A percentile compares a stretch with the other conserved stretches of the same genome.
phyloP scores from a whole-genome alignment of 108 stramenopile species.

The Skeletonema potamos region DNA sequence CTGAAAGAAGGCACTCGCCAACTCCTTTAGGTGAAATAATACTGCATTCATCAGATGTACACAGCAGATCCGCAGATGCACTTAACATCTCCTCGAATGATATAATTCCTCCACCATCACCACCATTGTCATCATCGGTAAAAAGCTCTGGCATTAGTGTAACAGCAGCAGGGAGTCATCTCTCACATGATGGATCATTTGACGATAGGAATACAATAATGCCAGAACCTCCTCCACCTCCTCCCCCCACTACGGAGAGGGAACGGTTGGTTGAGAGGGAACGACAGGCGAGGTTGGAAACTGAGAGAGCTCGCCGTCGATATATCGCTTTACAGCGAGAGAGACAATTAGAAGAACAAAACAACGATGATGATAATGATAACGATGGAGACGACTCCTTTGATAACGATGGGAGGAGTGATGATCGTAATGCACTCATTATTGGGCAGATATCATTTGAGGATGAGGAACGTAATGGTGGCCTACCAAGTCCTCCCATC shows the following conservation, averaged over 20 bases:
- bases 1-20: not conserved
- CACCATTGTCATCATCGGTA: not conserved
- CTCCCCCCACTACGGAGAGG: slow-evolving; percentile 30
- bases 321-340: slow-evolving; percentile 12
- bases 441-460: not conserved
- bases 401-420: not conserved
- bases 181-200: not conserved
- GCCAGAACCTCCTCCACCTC: slow-evolving; percentile 6
- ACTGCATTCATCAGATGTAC: not conserved
- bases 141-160: not conserved
- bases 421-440: not conserved
- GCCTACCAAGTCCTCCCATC: slow-evolving; percentile 23
- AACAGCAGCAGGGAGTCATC: not conserved
- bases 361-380: not conserved
- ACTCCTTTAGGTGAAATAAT: not conserved
- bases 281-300: slow-evolving; percentile 69
- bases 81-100: not conserved
- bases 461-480: not conserved
- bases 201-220: not conserved
- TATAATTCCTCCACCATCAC: not conserved
- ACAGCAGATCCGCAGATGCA: not conserved
- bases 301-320: slow-evolving; percentile 55
- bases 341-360: not conserved
- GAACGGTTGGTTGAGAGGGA: slow-evolving; percentile 72
- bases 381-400: not conserved